These are phyloP conservation scores for Xylaria digitata DNA, from an alignment of 2,329 filamentous ascomycete species.

Conservation along the genomic window DNA sequence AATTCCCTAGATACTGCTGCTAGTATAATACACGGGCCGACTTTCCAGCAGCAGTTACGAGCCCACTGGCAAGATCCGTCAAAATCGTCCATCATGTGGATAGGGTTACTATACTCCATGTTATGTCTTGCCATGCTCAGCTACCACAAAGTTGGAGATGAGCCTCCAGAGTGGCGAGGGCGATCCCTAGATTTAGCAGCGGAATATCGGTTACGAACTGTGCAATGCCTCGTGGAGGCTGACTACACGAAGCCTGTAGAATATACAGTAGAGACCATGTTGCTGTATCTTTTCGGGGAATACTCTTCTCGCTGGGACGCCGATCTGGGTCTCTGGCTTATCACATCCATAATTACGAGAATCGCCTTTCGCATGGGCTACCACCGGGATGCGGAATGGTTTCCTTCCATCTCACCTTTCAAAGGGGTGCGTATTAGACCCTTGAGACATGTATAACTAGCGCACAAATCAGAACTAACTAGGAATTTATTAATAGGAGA, in stretches of 20 bases:
- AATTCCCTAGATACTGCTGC: conserved; percentile 80
- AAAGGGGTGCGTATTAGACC: conserved; percentile 66
- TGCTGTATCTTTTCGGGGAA: conserved; percentile 81
- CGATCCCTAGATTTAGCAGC: conserved; percentile 68
- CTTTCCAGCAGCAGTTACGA: conserved; percentile 79
- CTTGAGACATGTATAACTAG: neutral
- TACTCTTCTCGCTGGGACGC: conserved; percentile 79
- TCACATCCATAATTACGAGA: conserved; percentile 66
- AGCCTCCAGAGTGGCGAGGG: conserved; percentile 82
- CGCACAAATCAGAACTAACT: conserved; percentile 32
- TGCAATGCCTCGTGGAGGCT: conserved; percentile 79
- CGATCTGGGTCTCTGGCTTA: conserved; percentile 73
- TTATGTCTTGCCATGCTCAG: conserved; percentile 82
- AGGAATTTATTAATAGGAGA: conserved; percentile 63
- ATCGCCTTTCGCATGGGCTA: conserved; percentile 77
- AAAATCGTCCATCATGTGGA: conserved; percentile 80
- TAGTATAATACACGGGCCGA: conserved; percentile 83
- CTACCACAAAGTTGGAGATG: conserved; percentile 82
- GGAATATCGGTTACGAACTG: conserved; percentile 76
- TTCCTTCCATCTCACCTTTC: conserved; percentile 76
- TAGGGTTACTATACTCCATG: conserved; percentile 80
- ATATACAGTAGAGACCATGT: conserved; percentile 81
- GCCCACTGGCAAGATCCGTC: conserved; percentile 77
- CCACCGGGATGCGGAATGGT: conserved; percentile 81
- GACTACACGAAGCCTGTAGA: conserved; percentile 81